These are phyloP conservation scores for Trametes elegans DNA, from an alignment of 768 basidiomycete genomes.

Conservation along the genomic window DNA sequence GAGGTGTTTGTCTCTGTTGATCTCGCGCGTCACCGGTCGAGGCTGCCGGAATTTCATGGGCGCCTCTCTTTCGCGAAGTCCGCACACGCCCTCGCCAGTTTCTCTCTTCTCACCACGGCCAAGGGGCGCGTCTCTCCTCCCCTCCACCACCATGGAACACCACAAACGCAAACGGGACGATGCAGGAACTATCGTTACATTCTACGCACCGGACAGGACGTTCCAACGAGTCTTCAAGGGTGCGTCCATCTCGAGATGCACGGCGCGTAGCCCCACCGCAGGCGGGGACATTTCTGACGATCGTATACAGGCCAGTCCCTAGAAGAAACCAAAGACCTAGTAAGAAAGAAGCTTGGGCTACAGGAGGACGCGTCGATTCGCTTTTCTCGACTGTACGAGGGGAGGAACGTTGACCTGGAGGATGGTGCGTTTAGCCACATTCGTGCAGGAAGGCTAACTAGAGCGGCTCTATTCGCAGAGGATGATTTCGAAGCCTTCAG, in stretches of 20 bases:
- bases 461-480: slow-evolving; percentile 40
- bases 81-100: not conserved
- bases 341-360: slow-evolving; percentile 62
- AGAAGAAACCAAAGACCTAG: slow-evolving; percentile 52
- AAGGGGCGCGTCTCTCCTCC: not conserved
- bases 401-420: slow-evolving; percentile 61
- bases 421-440: slow-evolving; percentile 52
- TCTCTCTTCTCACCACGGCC: not conserved
- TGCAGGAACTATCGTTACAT: slow-evolving; percentile 37
- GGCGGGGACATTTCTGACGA: not conserved
- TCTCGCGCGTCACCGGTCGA: slow-evolving; percentile 9
- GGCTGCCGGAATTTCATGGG: slow-evolving; percentile 2
- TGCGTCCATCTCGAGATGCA: slow-evolving; percentile 12
- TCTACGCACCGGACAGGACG: slow-evolving; percentile 34
- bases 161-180: slow-evolving; percentile 10
- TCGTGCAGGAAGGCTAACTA: not conserved
- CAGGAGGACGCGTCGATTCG: slow-evolving; percentile 33
- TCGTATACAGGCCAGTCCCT: slow-evolving; percentile 54
- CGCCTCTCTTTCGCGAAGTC: slow-evolving; percentile 6
- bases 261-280: not conserved
- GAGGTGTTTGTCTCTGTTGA: slow-evolving; percentile 18
- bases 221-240: slow-evolving; percentile 46
- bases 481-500: slow-evolving; percentile 79
- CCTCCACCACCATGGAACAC: slow-evolving; percentile 2
- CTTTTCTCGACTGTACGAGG: slow-evolving; percentile 54